phyloP scores from a whole-genome alignment of 192 early-diverging fungal genomes.

The Coemansia sp. region DNA sequence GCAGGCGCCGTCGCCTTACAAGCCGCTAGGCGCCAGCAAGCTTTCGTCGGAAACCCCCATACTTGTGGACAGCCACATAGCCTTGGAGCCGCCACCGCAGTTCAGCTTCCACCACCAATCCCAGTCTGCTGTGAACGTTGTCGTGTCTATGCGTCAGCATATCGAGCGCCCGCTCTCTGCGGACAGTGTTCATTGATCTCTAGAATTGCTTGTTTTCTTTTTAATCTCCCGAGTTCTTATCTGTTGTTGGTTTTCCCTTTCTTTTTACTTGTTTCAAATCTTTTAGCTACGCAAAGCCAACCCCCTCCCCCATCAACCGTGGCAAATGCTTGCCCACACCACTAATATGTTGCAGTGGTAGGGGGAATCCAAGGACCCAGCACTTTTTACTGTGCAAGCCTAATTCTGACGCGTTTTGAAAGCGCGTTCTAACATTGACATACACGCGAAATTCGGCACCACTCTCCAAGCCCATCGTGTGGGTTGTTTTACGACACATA shows the following conservation, averaged over 20 bases:
- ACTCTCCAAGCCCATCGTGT: no score
- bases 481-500: no score
- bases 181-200: constrained; percentile 12
- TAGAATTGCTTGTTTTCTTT: not conserved
- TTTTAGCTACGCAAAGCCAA: no score
- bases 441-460: no score
- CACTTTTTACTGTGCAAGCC: no score
- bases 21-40: constrained; percentile 7
- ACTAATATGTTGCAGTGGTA: no score
- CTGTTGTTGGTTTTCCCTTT: not conserved
- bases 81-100: constrained; percentile 25
- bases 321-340: no score
- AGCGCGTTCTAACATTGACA: no score
- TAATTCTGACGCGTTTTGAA: no score
- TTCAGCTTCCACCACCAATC: constrained; percentile 40
- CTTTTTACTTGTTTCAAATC: not conserved
- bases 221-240: not conserved
- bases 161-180: constrained; percentile 12
- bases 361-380: no score
- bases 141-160: not conserved
- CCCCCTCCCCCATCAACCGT: no score
- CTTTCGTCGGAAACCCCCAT: constrained; percentile 12
- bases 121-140: constrained; percentile 34
- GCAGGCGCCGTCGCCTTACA: constrained; percentile 9
- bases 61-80: constrained; percentile 4